A percentile compares a stretch with the other conserved stretches of the same genome.
phyloP scores from a whole-genome alignment of 2,329 filamentous ascomycete species.

The Akanthomyces muscarius region DNA sequence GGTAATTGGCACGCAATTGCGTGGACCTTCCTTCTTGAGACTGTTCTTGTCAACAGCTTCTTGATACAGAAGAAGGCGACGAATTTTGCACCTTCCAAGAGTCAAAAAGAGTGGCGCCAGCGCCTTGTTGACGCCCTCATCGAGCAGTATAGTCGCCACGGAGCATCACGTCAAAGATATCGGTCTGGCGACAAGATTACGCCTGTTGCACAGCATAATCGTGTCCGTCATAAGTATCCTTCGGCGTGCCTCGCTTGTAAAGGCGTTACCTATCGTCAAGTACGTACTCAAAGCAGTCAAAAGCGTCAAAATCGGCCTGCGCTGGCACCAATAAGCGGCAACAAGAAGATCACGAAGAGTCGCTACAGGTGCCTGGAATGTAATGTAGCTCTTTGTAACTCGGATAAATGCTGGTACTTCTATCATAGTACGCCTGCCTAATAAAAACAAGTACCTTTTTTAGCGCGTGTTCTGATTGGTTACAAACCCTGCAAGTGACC shows the following conservation, averaged over 20 bases:
- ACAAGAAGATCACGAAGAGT: not conserved
- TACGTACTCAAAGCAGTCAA: too few relatives aligned
- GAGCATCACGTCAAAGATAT: too few relatives aligned
- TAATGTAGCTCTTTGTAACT: too few relatives aligned
- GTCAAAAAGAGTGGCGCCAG: conserved; percentile 8
- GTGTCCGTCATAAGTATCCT: conserved; percentile 5
- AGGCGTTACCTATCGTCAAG: too few relatives aligned
- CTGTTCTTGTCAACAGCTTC: conserved; percentile 14
- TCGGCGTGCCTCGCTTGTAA: not conserved
- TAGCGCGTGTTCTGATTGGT: not conserved
- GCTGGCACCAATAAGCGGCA: too few relatives aligned
- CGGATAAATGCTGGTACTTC: not conserved
- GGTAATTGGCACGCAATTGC: too few relatives aligned
- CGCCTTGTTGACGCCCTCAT: conserved; percentile 12
- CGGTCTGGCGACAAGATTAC: conserved; percentile 12
- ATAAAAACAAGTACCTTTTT: not conserved
- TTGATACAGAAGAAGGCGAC: conserved; percentile 10
- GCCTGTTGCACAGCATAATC: conserved; percentile 15
- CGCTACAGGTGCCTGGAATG: not conserved
- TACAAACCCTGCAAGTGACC: too few relatives aligned
- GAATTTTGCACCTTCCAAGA: not conserved
- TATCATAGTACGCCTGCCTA: not conserved
- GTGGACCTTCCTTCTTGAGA: conserved; percentile 1
- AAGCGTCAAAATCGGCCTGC: not conserved
- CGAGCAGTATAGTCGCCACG: not conserved